Evolutionary conservation across 225 moss, liverwort and hornwort species (phyloP).

Genomic region (Polytrichum formosum): DNA sequence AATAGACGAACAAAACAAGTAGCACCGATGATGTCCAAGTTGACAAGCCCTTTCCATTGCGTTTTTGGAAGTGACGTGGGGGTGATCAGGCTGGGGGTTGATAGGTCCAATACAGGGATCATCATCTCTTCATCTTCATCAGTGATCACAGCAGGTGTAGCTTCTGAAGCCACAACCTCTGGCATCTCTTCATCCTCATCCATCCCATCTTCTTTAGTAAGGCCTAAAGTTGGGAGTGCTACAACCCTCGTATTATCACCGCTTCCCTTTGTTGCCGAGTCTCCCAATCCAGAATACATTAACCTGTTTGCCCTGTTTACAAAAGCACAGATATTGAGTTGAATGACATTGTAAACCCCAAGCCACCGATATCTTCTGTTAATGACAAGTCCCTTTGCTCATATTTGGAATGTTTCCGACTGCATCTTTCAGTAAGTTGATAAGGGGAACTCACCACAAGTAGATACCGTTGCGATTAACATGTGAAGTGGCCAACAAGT

Average conservation of each 20-base stretch:
- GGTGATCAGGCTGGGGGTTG: conserved; percentile 71
- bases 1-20: neutral
- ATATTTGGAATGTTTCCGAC: no score
- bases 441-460: conserved; percentile 51
- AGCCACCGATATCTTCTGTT: no score
- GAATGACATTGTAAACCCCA: no score
- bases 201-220: conserved; percentile 35
- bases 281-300: conserved; percentile 72
- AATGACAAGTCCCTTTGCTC: no score
- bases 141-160: conserved; percentile 7
- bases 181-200: conserved; percentile 30
- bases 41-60: conserved; percentile 86
- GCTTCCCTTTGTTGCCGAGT: conserved; percentile 34
- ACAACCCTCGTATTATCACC: conserved; percentile 53
- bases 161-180: conserved; percentile 8
- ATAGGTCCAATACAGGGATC: conserved; percentile 10
- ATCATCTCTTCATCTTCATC: conserved; percentile 26
- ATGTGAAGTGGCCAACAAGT: conserved; percentile 90
- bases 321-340: neutral
- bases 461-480: conserved; percentile 93
- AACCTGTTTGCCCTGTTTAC: conserved; percentile 66
- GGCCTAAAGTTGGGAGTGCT: conserved; percentile 72
- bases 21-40: conserved; percentile 73
- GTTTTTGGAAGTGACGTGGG: conserved; percentile 77
- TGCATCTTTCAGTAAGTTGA: neutral